Percentiles rank a stretch among this genome's conserved stretches.
phyloP scores from a whole-genome alignment of 345 rosid genomes.

The Excoecaria cochinchinensis region DNA sequence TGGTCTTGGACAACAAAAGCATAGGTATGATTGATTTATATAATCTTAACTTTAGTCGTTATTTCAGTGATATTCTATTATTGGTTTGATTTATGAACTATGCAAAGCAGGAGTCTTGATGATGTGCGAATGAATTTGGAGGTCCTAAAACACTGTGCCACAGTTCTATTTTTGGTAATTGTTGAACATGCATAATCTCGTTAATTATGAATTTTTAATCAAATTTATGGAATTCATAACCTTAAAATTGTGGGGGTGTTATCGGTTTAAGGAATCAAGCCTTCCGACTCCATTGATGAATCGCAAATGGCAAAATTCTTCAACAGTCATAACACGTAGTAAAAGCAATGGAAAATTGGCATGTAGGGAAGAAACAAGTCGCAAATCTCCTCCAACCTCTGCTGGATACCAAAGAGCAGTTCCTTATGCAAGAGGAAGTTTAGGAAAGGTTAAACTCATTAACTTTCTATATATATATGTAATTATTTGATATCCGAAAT shows the following conservation, averaged over 20 bases:
- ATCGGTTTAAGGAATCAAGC: constrained; percentile 58
- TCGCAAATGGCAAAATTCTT: constrained; percentile 47
- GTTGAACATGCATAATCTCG: background rate
- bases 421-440: constrained; percentile 59
- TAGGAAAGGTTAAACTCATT: constrained; percentile 45
- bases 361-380: constrained; percentile 31
- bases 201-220: background rate
- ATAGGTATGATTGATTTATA: constrained; percentile 42
- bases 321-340: constrained; percentile 63
- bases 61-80: too few species aligned
- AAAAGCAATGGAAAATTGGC: constrained; percentile 43
- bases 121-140: constrained; percentile 91
- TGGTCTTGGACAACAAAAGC: constrained; percentile 88
- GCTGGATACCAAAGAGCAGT: constrained; percentile 47
- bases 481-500: background rate
- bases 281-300: constrained; percentile 59
- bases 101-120: constrained; percentile 63
- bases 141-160: constrained; percentile 84
- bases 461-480: background rate
- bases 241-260: background rate
- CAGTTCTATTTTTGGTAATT: constrained; percentile 79
- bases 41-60: too few species aligned
- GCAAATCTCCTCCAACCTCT: constrained; percentile 44
- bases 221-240: background rate
- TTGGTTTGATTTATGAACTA: background rate